These are phyloP conservation scores for Neurospora tetrasperma DNA, from an alignment of 495 filamentous ascomycete species.

Conservation along the genomic window DNA sequence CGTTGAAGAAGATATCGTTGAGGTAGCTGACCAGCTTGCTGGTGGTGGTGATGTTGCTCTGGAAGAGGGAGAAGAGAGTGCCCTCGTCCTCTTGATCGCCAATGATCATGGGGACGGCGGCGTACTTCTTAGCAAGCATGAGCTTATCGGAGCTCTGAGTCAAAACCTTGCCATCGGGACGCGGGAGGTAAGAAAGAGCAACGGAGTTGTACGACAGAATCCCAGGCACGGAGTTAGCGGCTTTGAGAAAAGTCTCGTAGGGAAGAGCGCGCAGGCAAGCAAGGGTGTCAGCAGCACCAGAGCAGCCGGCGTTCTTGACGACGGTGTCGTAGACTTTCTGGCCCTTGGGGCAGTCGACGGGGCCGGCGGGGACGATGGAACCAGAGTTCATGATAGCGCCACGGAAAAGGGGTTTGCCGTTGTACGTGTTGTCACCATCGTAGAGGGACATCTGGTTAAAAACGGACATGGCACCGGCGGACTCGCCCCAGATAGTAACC, in stretches of 20 bases:
- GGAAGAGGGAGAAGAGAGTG: constrained; percentile 51
- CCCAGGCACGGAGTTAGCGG: constrained; percentile 55
- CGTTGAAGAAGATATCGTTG: constrained; percentile 42
- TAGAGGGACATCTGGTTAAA: constrained; percentile 61
- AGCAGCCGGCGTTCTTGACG: constrained; percentile 49
- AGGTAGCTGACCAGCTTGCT: constrained; percentile 51
- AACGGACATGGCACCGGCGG: constrained; percentile 62
- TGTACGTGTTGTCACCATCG: constrained; percentile 58
- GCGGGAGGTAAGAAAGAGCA: constrained; percentile 53
- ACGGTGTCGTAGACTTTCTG: constrained; percentile 56
- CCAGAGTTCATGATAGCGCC: constrained; percentile 68
- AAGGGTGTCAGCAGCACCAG: constrained; percentile 43
- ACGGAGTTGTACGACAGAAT: constrained; percentile 53
- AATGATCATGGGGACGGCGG: constrained; percentile 48
- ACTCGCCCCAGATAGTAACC: constrained; percentile 68
- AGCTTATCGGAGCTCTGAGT: constrained; percentile 47
- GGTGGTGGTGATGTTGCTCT: constrained; percentile 51
- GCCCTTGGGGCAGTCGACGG: constrained; percentile 51
- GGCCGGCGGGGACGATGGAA: constrained; percentile 49
- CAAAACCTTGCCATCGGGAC: constrained; percentile 50
- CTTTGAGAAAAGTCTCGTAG: constrained; percentile 51
- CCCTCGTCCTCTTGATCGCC: constrained; percentile 53
- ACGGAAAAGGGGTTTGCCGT: constrained; percentile 58
- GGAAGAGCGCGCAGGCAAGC: constrained; percentile 50
- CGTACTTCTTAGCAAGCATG: constrained; percentile 39